These are phyloP conservation scores for Acacia crassicarpa DNA, from an alignment of 306 rosid species.

Conservation along the genomic window DNA sequence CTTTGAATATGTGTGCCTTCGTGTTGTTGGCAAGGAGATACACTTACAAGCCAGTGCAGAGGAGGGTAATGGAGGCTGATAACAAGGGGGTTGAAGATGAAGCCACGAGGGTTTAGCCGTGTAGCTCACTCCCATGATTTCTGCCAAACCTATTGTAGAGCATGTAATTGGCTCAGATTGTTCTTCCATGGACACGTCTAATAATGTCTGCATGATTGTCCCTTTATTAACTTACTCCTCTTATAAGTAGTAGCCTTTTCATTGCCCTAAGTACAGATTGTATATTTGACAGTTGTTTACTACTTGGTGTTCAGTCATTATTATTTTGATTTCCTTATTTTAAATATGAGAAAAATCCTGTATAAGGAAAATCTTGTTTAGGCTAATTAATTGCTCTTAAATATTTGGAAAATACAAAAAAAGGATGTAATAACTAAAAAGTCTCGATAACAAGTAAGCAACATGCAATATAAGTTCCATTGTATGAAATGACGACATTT, in stretches of 20 bases:
- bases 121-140: background rate
- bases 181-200: background rate
- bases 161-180: background rate
- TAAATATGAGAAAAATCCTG: background rate
- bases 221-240: background rate
- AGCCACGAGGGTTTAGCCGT: background rate
- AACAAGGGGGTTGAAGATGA: constrained; percentile 26
- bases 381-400: no score
- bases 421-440: no score
- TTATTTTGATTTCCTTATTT: no score
- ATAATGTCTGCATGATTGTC: background rate
- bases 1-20: constrained; percentile 36
- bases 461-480: no score
- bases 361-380: no score
- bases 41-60: constrained; percentile 42
- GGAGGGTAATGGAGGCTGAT: constrained; percentile 1
- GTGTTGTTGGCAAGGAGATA: constrained; percentile 37
- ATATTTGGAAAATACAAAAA: no score
- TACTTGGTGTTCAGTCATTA: background rate
- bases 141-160: background rate
- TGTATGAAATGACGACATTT: no score
- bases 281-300: background rate
- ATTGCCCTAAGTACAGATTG: background rate
- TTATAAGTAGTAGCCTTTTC: no score
- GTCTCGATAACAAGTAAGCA: no score